A percentile compares a stretch with the other conserved stretches of the same genome.
These are phyloP conservation scores for Ochetophila trinervis DNA, from an alignment of 306 rosid genomes.

Conservation along the genomic window DNA sequence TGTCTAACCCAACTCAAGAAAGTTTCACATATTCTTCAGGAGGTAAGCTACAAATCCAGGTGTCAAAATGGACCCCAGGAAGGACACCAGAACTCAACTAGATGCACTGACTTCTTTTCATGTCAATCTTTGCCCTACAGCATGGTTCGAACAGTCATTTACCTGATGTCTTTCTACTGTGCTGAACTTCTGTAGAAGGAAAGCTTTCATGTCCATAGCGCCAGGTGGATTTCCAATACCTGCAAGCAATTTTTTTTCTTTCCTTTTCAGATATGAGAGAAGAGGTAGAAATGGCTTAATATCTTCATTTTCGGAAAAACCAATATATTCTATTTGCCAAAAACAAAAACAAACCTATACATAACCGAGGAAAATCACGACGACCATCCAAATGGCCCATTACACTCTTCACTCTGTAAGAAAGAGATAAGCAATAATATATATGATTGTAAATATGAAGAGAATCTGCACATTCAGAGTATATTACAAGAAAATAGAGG, in stretches of 20 bases:
- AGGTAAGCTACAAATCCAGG: too few relatives aligned
- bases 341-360: slow-evolving; percentile 58
- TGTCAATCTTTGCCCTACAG: neutral
- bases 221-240: slow-evolving; percentile 94
- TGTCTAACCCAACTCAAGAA: neutral
- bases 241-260: slow-evolving; percentile 18
- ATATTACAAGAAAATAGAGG: neutral
- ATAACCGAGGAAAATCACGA: slow-evolving; percentile 77
- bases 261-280: slow-evolving; percentile 3
- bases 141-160: slow-evolving; percentile 5
- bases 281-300: neutral
- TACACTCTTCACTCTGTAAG: slow-evolving; percentile 76
- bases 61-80: neutral
- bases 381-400: slow-evolving; percentile 79
- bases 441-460: slow-evolving; percentile 1
- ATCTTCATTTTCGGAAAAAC: slow-evolving; percentile 7
- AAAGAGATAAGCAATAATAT: slow-evolving; percentile 23
- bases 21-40: too few relatives aligned
- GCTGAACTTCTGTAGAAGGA: slow-evolving; percentile 77
- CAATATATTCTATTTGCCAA: neutral
- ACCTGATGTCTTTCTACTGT: slow-evolving; percentile 72
- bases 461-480: neutral
- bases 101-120: neutral
- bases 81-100: neutral
- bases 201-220: slow-evolving; percentile 80